These are phyloP conservation scores for Exserohilum rostratum DNA, from an alignment of 2,329 filamentous ascomycete species.

Conservation along the genomic window DNA sequence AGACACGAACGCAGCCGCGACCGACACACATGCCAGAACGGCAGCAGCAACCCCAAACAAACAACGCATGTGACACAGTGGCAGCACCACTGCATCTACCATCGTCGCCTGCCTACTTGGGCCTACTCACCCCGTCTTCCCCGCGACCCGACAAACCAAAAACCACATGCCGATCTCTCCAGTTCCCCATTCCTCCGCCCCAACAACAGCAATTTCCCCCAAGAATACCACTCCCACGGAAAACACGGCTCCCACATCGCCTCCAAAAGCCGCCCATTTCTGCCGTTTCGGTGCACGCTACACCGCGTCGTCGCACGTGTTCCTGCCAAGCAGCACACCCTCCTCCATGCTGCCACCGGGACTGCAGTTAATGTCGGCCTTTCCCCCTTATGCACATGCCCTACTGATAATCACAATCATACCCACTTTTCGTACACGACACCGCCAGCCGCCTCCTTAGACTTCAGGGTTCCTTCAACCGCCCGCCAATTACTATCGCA, in stretches of 20 bases:
- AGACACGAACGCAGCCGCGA: not conserved
- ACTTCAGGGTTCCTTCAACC: conserved; percentile 4
- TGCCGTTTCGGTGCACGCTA: conserved; percentile 1
- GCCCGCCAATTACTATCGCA: conserved; percentile 6
- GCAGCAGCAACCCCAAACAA: not conserved
- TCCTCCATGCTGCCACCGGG: conserved; percentile 1
- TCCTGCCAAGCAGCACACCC: conserved; percentile 8
- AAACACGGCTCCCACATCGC: conserved; percentile 6
- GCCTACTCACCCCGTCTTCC: not conserved
- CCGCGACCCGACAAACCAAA: conserved; percentile 6
- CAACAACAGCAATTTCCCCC: not conserved
- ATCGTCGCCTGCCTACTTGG: not conserved
- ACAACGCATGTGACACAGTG: not conserved
- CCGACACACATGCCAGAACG: not conserved
- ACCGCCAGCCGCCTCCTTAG: not conserved
- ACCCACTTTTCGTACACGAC: conserved; percentile 3
- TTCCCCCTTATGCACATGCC: conserved; percentile 10
- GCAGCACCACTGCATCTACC: not conserved
- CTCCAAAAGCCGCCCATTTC: conserved; percentile 1
- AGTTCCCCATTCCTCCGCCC: conserved; percentile 5
- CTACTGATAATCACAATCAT: conserved; percentile 11
- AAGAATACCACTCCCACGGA: conserved; percentile 6
- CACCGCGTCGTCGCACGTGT: conserved; percentile 8
- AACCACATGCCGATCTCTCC: conserved; percentile 2
- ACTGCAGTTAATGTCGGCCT: conserved; percentile 4